These are phyloP conservation scores for Trichophyton equinum DNA, from an alignment of 2,329 filamentous ascomycete genomes.

Conservation along the genomic window DNA sequence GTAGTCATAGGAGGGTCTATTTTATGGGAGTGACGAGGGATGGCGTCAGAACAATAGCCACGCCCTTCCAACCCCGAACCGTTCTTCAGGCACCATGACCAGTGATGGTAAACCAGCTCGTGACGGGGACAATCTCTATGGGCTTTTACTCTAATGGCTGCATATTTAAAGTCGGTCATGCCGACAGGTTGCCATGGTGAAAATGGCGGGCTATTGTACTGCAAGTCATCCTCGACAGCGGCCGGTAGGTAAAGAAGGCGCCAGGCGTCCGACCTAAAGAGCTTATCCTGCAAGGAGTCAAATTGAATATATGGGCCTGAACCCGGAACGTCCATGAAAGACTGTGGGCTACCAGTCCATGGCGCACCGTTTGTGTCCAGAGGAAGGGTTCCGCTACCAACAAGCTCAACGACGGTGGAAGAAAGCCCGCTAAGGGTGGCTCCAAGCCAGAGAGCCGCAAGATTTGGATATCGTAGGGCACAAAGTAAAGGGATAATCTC, in stretches of 20 bases:
- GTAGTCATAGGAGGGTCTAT: neutral
- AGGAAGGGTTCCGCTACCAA: constrained; percentile 1
- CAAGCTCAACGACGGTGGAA: neutral
- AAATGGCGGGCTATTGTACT: constrained; percentile 7
- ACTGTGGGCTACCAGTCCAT: constrained; percentile 6
- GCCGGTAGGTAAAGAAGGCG: constrained; percentile 6
- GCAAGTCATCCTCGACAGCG: constrained; percentile 6
- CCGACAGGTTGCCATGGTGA: constrained; percentile 5
- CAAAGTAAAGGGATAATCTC: constrained; percentile 6
- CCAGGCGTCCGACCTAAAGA: constrained; percentile 5
- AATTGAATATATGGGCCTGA: constrained; percentile 5
- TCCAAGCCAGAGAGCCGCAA: constrained; percentile 3
- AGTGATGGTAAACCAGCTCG: constrained; percentile 1
- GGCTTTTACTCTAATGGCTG: neutral
- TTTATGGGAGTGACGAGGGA: neutral
- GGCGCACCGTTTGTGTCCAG: constrained; percentile 1
- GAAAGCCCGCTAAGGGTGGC: constrained; percentile 5
- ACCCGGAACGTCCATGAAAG: constrained; percentile 8
- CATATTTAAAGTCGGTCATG: neutral
- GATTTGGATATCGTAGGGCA: neutral
- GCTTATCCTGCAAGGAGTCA: constrained; percentile 1
- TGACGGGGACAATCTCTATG: neutral
- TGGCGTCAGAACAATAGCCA: neutral
- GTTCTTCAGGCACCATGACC: neutral
- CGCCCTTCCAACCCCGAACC: neutral